phyloP scores from a whole-genome alignment of 495 filamentous ascomycete genomes.

The Articulospora tetracladia region DNA sequence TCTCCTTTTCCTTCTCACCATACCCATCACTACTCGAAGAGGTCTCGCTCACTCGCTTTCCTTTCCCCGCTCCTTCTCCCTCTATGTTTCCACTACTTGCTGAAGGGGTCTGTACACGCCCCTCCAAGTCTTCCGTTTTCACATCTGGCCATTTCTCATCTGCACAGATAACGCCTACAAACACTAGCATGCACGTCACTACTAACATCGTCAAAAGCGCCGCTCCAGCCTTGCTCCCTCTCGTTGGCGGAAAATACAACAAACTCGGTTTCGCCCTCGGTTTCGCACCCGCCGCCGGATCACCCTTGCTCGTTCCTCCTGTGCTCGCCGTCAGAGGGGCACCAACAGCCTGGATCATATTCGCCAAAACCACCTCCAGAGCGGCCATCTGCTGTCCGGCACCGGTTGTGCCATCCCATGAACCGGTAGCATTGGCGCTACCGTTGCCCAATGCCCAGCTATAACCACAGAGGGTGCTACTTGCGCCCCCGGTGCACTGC shows the following conservation, averaged over 20 bases:
- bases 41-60: too few relatives aligned
- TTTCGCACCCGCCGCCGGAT: slow-evolving; percentile 57
- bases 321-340: slow-evolving; percentile 40
- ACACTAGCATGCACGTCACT: too few relatives aligned
- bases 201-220: slow-evolving; percentile 48
- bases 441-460: slow-evolving; percentile 50
- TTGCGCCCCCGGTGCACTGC: slow-evolving; percentile 52
- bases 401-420: slow-evolving; percentile 46
- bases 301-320: slow-evolving; percentile 70
- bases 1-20: too few relatives aligned
- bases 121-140: too few relatives aligned
- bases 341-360: not conserved
- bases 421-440: slow-evolving; percentile 21
- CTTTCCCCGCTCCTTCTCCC: too few relatives aligned
- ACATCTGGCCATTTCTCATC: too few relatives aligned
- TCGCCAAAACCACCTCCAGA: slow-evolving; percentile 43
- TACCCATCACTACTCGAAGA: too few relatives aligned
- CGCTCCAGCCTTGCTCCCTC: slow-evolving; percentile 54
- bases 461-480: slow-evolving; percentile 54
- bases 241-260: not conserved
- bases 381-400: slow-evolving; percentile 55
- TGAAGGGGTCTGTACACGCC: too few relatives aligned
- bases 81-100: too few relatives aligned
- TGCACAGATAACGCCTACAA: too few relatives aligned
- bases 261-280: not conserved